Conservation (phyloP, 163 green algal genomes). For the Scenedesmus sp. region DNA sequence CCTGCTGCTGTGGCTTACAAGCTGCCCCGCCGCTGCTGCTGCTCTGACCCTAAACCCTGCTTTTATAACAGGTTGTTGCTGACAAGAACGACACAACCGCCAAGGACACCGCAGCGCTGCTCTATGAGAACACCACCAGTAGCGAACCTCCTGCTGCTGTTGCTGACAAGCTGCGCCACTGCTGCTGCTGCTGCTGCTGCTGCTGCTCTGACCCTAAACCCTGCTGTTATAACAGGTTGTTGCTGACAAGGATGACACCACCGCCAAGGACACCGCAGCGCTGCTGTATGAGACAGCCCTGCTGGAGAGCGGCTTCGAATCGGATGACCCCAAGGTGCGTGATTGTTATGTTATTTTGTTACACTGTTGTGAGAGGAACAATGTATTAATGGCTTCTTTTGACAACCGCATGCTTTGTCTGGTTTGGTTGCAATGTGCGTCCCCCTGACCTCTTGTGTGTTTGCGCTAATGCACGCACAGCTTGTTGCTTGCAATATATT, state of each 20-base stretch:
- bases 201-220: conserved; percentile 11
- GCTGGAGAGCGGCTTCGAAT: conserved; percentile 88
- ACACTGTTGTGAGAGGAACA: not conserved
- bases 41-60: conserved; percentile 34
- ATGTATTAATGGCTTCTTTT: not conserved
- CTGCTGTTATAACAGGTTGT: not conserved
- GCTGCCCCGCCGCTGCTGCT: not conserved
- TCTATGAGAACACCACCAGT: no score
- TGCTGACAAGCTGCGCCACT: not conserved
- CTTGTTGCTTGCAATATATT: no score
- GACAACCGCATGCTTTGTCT: not conserved
- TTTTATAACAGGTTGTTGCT: no score
- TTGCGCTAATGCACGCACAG: no score
- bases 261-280: conserved; percentile 67
- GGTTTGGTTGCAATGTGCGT: not conserved
- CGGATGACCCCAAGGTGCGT: conserved; percentile 61
- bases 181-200: not conserved
- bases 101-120: no score
- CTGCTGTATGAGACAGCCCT: conserved; percentile 95
- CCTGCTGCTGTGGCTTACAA: not conserved
- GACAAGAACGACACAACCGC: no score
- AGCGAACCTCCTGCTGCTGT: not conserved
- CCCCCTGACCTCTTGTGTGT: no score
- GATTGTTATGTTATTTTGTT: not conserved
- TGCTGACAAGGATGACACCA: conserved; percentile 51